phyloP scores from a whole-genome alignment of 306 rosid species.

The Pterocarpus santalinus region DNA sequence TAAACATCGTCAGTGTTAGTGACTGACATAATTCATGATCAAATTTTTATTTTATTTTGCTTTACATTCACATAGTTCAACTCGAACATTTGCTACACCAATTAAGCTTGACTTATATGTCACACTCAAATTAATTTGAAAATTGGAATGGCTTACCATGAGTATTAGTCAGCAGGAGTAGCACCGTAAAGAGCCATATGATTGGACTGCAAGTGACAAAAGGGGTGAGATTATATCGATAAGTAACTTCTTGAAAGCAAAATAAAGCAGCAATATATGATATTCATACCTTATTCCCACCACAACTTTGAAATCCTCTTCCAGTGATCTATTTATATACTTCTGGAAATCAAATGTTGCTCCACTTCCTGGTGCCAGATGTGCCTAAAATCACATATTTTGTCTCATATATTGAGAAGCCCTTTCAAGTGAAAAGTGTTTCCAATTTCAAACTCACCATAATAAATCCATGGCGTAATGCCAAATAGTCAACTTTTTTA shows the following conservation, averaged over 20 bases:
- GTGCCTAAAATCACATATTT: conserved; percentile 67
- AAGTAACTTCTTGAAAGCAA: conserved; percentile 34
- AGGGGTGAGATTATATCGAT: no score
- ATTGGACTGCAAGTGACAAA: conserved; percentile 67
- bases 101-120: background rate
- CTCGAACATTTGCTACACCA: background rate
- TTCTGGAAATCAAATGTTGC: conserved; percentile 75
- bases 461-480: conserved; percentile 88
- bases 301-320: conserved; percentile 82
- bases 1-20: background rate
- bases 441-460: conserved; percentile 55
- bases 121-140: background rate
- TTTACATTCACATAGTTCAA: background rate
- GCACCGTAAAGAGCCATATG: conserved; percentile 79
- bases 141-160: conserved; percentile 59
- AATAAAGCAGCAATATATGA: background rate
- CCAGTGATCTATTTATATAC: conserved; percentile 82
- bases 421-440: background rate
- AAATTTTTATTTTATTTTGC: background rate
- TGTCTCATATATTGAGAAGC: conserved; percentile 1
- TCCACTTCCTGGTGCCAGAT: conserved; percentile 72
- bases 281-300: conserved; percentile 79
- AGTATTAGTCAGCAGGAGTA: conserved; percentile 67
- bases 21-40: background rate
- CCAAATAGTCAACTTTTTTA: conserved; percentile 73